Base-by-base conservation (phyloP, 2,329 filamentous ascomycete genomes). In the Diaporthe citrichinensis region DNA sequence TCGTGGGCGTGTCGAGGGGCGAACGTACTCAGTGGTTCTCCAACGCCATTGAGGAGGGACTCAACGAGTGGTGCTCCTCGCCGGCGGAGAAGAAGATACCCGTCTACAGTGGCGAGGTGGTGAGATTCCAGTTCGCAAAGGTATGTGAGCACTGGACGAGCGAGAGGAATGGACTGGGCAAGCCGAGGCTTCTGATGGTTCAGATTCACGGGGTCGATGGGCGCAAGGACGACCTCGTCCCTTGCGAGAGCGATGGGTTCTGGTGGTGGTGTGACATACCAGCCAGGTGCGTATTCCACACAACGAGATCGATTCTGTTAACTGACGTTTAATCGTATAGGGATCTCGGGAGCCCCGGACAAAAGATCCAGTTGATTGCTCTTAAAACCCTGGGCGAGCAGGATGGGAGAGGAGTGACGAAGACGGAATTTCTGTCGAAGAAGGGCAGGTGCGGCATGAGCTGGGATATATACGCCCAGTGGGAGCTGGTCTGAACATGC, bases 61-160 rank as follows among this genome's bases (percentile, higher is more conserved):
- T 93, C 39, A 86, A 86, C 2, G 83, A 87, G 76, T 87, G 88
- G 20, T 92, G 90, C 0, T 90, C 98, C 80, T 85, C 88, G 73
- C 96, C 94, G 0, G 81, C 84, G 6, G 82, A 84, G 69, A 90
- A 90, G 77, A 86, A 90, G 44, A 92, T 98, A 75, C 85, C 88
- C 1, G 89, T 95, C 4, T 81, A 90, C 78, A 89, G 91, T 79
- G 79, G 79, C 12, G 78, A 84, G 46, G 84, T 88, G 1, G 86
- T 97, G 39, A 91, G 94, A 23, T 98, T 98, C 84, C 93, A 94
- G 80, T 96, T 98, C 81, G 90, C 90, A 72, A 93, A 94, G 75
- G 81, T 93, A 15, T 98, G 96, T 82, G 90, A 92, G 80, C 96
- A 98, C 83, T 98, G 94, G 94, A 92, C 92, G 58, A 87, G 92